A percentile compares a stretch with the other conserved stretches of the same genome.
phyloP scores from a whole-genome alignment of 352 stramenopile genomes.

The Globisporangium emineosum region DNA sequence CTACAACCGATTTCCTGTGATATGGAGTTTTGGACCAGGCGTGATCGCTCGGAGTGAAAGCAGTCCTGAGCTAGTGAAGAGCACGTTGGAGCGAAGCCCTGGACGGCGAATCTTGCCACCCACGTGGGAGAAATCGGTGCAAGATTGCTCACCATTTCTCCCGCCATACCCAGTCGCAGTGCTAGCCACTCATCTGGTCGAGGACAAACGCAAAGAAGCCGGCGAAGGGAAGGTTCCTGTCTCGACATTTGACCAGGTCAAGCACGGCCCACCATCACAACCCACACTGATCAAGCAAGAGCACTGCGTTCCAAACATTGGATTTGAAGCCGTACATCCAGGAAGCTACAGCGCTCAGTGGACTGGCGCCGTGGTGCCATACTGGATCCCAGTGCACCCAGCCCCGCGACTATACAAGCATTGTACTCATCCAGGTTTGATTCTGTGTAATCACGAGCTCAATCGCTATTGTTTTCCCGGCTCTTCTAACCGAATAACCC shows the following conservation, averaged over 20 bases:
- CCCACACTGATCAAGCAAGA: neutral
- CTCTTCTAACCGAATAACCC: neutral
- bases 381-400: neutral
- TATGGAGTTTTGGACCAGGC: constrained; percentile 2
- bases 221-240: neutral
- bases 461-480: neutral
- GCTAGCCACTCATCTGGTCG: neutral
- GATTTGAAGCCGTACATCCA: neutral
- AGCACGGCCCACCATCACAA: neutral
- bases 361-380: neutral
- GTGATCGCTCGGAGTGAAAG: constrained; percentile 7
- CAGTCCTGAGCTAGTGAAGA: neutral
- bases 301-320: neutral
- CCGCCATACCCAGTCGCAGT: constrained; percentile 53
- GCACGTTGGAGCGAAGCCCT: constrained; percentile 9
- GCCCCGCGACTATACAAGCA: neutral
- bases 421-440: constrained; percentile 1
- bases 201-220: no score
- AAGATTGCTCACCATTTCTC: constrained; percentile 48
- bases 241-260: neutral
- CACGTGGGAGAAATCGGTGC: constrained; percentile 50
- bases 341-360: neutral
- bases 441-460: no score
- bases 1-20: constrained; percentile 50
- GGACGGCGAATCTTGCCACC: constrained; percentile 43